These are phyloP conservation scores for Mycena citricolor DNA, from an alignment of 1,284 basidiomycete genomes.

Conservation along the genomic window DNA sequence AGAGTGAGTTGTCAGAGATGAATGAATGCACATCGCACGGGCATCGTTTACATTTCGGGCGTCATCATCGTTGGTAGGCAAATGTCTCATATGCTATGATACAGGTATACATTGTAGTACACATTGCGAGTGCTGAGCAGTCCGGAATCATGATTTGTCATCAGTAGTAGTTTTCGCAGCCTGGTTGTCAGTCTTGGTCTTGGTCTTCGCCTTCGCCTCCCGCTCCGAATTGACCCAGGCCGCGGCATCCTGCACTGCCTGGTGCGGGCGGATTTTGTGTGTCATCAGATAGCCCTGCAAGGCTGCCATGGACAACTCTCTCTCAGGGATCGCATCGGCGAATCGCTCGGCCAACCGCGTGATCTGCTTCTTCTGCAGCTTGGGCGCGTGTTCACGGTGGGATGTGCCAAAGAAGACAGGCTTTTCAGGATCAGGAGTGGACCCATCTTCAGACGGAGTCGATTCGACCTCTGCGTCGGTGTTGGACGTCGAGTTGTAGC, in stretches of 20 bases:
- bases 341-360: constrained; percentile 54
- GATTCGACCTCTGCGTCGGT: constrained; percentile 25
- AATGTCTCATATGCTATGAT: no score
- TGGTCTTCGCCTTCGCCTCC: constrained; percentile 20
- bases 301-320: constrained; percentile 67
- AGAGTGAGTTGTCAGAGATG: no score
- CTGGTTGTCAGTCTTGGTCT: no score
- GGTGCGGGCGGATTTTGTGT: constrained; percentile 61
- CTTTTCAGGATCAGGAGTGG: constrained; percentile 18
- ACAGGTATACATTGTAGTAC: no score
- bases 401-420: constrained; percentile 25
- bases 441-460: constrained; percentile 15
- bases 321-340: constrained; percentile 56
- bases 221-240: constrained; percentile 50
- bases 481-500: constrained; percentile 26
- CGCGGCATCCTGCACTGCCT: constrained; percentile 48
- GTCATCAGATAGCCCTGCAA: constrained; percentile 76
- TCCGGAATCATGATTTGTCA: no score
- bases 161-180: no score
- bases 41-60: no score
- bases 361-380: constrained; percentile 27
- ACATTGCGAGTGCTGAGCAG: no score
- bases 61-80: no score
- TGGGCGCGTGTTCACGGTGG: constrained; percentile 31
- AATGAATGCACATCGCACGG: no score